These are phyloP conservation scores for Panicum virgatum DNA, from an alignment of 202 grass and related monocot genomes.

Conservation along the genomic window DNA sequence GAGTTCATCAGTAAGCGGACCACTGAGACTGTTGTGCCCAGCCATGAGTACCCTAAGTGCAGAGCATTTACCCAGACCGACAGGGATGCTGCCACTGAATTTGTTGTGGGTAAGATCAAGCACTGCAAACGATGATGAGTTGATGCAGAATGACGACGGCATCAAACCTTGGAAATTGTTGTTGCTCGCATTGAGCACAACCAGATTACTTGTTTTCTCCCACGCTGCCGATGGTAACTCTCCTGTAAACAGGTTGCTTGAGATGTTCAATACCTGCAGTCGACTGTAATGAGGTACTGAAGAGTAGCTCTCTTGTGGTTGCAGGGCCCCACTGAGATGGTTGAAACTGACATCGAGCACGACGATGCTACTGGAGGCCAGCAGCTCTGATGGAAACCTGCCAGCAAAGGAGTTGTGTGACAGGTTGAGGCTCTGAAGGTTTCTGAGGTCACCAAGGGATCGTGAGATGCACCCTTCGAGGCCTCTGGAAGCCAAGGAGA, in stretches of 20 bases:
- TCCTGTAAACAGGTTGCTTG: constrained; percentile 43
- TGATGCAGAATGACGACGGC: constrained; percentile 29
- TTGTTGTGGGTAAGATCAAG: constrained; percentile 12
- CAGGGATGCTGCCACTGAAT: constrained; percentile 2
- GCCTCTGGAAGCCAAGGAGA: background rate
- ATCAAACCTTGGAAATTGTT: constrained; percentile 49
- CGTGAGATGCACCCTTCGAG: background rate
- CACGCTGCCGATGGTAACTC: background rate
- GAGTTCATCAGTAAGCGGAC: background rate
- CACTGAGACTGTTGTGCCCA: background rate
- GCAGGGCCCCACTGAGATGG: background rate
- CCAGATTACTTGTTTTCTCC: background rate
- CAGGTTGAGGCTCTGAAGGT: background rate
- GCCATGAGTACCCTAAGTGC: constrained; percentile 4
- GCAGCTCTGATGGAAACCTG: background rate
- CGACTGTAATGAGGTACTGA: background rate
- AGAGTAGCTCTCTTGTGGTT: background rate
- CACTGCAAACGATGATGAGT: background rate
- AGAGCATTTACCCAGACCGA: background rate
- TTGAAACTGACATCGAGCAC: background rate
- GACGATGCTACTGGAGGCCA: background rate
- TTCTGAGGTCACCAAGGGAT: background rate
- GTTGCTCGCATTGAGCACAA: constrained; percentile 43
- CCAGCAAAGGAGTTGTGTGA: background rate
- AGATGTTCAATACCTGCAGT: constrained; percentile 52